A percentile compares a stretch with the other conserved stretches of the same genome.
Evolutionary conservation across 2,329 filamentous ascomycete genomes (phyloP).

Genomic region (Beauveria bassiana): DNA sequence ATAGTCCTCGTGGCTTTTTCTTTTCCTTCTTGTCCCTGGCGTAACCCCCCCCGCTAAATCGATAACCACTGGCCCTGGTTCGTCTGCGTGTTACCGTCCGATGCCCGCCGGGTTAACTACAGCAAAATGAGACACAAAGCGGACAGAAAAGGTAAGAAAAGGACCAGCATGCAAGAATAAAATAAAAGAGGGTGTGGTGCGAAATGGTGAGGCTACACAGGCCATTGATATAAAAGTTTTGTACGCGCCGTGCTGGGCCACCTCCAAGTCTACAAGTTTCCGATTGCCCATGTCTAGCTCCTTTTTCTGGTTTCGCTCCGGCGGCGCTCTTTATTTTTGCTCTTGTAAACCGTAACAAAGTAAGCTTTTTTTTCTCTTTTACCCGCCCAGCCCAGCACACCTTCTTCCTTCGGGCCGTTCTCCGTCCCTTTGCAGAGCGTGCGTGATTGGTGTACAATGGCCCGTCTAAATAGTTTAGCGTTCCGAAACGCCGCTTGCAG

Average conservation of each 20-base stretch:
- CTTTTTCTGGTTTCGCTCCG: neutral
- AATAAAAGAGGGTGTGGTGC: neutral
- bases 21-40: too few relatives aligned
- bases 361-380: neutral
- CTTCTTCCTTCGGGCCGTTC: neutral
- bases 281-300: neutral
- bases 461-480: neutral
- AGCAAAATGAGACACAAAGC: neutral
- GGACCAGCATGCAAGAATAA: neutral
- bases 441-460: too few relatives aligned
- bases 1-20: too few relatives aligned
- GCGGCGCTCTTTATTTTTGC: neutral
- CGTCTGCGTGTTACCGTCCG: too few relatives aligned
- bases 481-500: neutral
- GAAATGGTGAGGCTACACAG: neutral
- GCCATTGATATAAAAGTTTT: slow-evolving; percentile 1
- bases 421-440: neutral
- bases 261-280: too few relatives aligned
- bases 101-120: neutral
- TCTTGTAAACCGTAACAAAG: too few relatives aligned
- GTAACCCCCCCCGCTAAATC: too few relatives aligned
- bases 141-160: neutral
- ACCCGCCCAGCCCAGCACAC: neutral
- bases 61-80: too few relatives aligned
- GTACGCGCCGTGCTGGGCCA: slow-evolving; percentile 1